Percentiles rank a stretch among this genome's conserved stretches.
Conservation (phyloP, 768 basidiomycete species). For the Naganishia randhawae region DNA sequence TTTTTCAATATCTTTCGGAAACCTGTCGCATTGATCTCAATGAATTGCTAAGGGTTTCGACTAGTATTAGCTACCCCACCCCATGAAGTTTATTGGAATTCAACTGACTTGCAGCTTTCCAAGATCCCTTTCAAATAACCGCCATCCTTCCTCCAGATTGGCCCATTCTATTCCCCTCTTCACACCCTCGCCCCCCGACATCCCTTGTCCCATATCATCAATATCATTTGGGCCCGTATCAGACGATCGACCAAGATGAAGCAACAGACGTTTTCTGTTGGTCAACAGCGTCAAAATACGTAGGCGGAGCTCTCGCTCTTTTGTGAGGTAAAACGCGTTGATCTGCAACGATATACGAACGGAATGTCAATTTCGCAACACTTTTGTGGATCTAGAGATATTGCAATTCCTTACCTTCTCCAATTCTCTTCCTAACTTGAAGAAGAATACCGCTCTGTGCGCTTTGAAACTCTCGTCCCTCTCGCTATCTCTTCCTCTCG, state of each 20-base stretch:
- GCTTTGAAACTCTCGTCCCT: constrained; percentile 83
- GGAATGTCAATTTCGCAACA: constrained; percentile 10
- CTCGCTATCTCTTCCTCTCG: constrained; percentile 59
- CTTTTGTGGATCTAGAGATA: background rate
- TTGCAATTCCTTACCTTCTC: constrained; percentile 68
- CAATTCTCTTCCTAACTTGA: constrained; percentile 92
- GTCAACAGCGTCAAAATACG: constrained; percentile 88
- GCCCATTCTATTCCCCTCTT: constrained; percentile 78
- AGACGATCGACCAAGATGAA: constrained; percentile 53
- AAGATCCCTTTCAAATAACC: constrained; percentile 86
- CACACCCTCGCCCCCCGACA: constrained; percentile 52
- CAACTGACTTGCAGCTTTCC: constrained; percentile 62
- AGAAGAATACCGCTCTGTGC: constrained; percentile 96
- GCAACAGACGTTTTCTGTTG: constrained; percentile 71
- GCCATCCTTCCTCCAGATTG: constrained; percentile 93
- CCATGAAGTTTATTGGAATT: constrained; percentile 60
- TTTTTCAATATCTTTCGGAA: constrained; percentile 98
- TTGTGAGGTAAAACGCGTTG: constrained; percentile 95
- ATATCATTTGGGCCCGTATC: constrained; percentile 64
- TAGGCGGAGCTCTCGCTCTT: constrained; percentile 87
- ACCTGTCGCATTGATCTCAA: constrained; percentile 94
- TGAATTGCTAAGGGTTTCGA: constrained; percentile 71
- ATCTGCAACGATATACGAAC: constrained; percentile 59
- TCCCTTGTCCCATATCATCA: constrained; percentile 24
- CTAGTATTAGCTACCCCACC: background rate